These are phyloP conservation scores for Beauveria scarabaeidicola DNA, from an alignment of 2,329 filamentous ascomycete genomes.

Conservation along the genomic window DNA sequence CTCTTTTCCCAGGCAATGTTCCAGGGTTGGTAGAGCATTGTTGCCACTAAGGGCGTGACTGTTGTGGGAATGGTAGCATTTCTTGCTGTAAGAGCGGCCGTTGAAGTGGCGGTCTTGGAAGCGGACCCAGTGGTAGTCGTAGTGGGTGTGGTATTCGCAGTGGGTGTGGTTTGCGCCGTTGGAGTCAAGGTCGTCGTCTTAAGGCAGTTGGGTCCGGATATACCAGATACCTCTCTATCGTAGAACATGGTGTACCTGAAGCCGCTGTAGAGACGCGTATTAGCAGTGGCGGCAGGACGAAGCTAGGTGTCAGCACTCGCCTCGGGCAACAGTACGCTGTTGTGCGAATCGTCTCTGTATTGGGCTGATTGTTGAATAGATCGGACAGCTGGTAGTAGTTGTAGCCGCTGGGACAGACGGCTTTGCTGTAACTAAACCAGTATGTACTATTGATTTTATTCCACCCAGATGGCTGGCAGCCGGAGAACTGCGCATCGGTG, in stretches of 20 bases:
- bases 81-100: not conserved
- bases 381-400: slow-evolving; percentile 7
- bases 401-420: slow-evolving; percentile 9
- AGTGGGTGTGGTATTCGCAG: not conserved
- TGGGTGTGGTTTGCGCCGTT: not conserved
- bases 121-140: not conserved
- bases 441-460: not conserved
- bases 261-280: not conserved
- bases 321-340: slow-evolving; percentile 10
- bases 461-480: slow-evolving; percentile 9
- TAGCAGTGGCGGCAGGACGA: not conserved
- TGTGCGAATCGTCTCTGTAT: slow-evolving; percentile 5
- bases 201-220: slow-evolving; percentile 3
- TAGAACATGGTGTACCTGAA: slow-evolving; percentile 3
- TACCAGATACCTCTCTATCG: not conserved
- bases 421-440: slow-evolving; percentile 4
- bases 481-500: slow-evolving; percentile 3
- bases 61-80: not conserved
- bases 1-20: slow-evolving; percentile 7
- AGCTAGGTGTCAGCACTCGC: not conserved
- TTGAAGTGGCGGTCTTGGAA: not conserved
- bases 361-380: not conserved
- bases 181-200: not conserved
- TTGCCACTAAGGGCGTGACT: not conserved
- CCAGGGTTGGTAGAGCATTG: slow-evolving; percentile 7